Evolutionary conservation across 371 early-diverging fungal genomes (phyloP), one percentile per base, ranked within the genome.

Genomic region (Mortierella sp.): DNA sequence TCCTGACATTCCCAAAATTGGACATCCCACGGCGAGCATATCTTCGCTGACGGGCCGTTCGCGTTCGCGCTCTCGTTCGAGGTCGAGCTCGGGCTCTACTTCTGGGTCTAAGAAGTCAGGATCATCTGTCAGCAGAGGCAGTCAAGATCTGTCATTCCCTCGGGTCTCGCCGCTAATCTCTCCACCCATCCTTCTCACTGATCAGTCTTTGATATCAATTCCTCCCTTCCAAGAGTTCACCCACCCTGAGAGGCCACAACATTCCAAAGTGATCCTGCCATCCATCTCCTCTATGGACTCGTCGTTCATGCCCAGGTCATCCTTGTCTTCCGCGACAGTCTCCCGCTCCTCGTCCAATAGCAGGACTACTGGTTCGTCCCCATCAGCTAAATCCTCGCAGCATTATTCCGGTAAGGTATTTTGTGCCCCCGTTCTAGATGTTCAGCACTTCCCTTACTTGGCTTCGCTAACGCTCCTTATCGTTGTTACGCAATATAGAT

Each of bases 181-280:
- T 1, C 39, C 73, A 4, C 65, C 72, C 6, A 63, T 73, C 32
- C 57, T 39, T 30, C 56, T 73, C 31, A 62, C 73, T 0, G 68
- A 73, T 56, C 67, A 73, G 30, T 55, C 73, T 11, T 46, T 73
- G n/a, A 73, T 73, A 27, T 63, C 73, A 15, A 67, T 73, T 14
- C 73, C 73, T 43, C 68, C 73, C 26, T 67, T 73, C 19, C 73
- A 73, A 26, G 73, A 73, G 52, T 19, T 62, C n/a, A 34, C 50
- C 1, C 57, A 57, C 8, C 30, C 41, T 15, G 72, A 71, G 17
- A 41, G 72, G 32, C 9, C 51, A 14, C 55, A 57, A 14, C 56
- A 64, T 26, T 39, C 23, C 48, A 59, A 56, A 24, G 60, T 70
- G 32, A 60, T 56, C 12, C 43, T 71, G 26, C 64, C 72, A 4